phyloP scores from a whole-genome alignment of 352 stramenopile species.

The Pythium vanterpoolii region DNA sequence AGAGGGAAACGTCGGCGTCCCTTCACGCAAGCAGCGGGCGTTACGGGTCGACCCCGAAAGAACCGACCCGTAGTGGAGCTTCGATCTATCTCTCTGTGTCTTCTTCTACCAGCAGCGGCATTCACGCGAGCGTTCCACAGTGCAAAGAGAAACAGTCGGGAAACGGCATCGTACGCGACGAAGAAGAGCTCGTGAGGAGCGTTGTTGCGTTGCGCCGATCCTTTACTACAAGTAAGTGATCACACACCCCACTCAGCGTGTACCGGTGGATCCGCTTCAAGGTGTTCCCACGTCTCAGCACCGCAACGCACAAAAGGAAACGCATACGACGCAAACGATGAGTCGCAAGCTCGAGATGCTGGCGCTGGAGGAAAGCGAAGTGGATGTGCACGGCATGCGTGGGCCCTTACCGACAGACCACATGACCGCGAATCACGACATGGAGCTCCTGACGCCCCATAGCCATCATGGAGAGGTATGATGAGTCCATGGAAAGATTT shows the following conservation, averaged over 20 bases:
- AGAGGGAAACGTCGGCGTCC: conserved; percentile 8
- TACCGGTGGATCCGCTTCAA: no score
- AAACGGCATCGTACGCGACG: conserved; percentile 16
- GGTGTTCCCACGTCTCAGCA: background rate
- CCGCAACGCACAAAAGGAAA: background rate
- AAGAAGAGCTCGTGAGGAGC: background rate
- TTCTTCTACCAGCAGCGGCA: no score
- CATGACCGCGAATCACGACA: conserved; percentile 20
- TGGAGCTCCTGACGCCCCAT: conserved; percentile 32
- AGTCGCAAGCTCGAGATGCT: conserved; percentile 75
- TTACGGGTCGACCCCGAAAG: conserved; percentile 1
- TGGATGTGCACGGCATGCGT: conserved; percentile 33
- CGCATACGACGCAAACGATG: conserved; percentile 26
- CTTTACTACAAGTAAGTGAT: no score
- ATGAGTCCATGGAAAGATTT: background rate
- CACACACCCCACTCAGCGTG: no score
- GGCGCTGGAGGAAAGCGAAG: conserved; percentile 34
- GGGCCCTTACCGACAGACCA: conserved; percentile 23
- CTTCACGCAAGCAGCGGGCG: background rate
- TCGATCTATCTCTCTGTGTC: no score
- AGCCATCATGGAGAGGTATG: conserved; percentile 14
- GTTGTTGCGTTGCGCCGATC: background rate
- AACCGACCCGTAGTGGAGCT: conserved; percentile 6
- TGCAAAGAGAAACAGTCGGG: conserved; percentile 24
- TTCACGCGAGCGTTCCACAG: conserved; percentile 23